These are phyloP conservation scores for Chenopodium formosanum DNA, from an alignment of 148 eudicot species.

Conservation along the genomic window DNA sequence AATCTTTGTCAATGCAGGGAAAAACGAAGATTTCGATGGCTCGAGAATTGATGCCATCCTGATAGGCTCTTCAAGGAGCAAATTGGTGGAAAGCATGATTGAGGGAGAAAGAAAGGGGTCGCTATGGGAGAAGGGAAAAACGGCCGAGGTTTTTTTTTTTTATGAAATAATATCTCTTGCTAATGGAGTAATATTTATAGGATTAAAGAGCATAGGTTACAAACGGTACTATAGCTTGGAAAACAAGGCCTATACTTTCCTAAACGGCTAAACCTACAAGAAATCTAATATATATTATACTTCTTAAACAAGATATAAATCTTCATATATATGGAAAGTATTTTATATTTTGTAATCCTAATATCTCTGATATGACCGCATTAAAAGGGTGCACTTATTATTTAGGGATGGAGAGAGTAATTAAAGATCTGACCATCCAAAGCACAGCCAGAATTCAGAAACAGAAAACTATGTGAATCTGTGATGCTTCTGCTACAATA, in stretches of 20 bases:
- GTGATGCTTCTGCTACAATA: not conserved
- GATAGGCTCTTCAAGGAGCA: slow-evolving; percentile 93
- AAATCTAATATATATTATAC: no score
- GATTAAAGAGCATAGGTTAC: no score
- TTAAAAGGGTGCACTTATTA: no score
- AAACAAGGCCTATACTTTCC: not conserved
- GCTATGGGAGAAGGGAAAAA: not conserved
- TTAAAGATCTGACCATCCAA: no score
- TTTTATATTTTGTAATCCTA: no score
- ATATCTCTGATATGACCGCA: no score
- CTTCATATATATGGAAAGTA: not conserved
- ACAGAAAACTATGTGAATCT: no score
- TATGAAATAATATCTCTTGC: no score
- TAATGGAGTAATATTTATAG: no score
- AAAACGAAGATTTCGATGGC: slow-evolving; percentile 85
- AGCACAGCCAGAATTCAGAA: no score
- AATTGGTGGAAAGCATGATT: slow-evolving; percentile 73
- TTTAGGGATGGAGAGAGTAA: not conserved
- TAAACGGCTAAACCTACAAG: not conserved
- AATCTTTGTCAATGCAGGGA: slow-evolving; percentile 90
- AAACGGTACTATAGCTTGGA: not conserved
- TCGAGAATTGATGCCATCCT: slow-evolving; percentile 93
- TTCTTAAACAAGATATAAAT: no score
- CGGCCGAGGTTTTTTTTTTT: not conserved
- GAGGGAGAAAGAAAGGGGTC: not conserved